phyloP scores from a whole-genome alignment of 2,329 filamentous ascomycete species.

The Fusarium irregulare region DNA sequence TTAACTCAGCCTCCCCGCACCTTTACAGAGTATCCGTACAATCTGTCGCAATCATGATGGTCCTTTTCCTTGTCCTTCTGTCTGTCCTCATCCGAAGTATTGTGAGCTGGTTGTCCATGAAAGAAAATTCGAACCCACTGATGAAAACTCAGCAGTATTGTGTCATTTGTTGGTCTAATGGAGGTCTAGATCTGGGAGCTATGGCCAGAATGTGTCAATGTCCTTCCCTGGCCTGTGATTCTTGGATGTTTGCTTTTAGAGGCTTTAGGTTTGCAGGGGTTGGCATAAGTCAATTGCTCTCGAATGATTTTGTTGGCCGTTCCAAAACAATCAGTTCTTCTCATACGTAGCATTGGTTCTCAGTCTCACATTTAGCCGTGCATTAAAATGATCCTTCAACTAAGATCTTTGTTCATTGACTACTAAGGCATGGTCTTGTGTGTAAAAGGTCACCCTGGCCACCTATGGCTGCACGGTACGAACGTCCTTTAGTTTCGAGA shows the following conservation, averaged over 20 bases:
- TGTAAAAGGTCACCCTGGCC: background rate
- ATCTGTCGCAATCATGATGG: slow-evolving; percentile 1
- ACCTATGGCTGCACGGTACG: background rate
- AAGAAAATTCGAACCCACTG: background rate
- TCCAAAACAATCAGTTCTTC: background rate
- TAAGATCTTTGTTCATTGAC: background rate
- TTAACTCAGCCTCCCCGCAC: slow-evolving; percentile 35
- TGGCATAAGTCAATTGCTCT: background rate
- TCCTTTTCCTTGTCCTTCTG: slow-evolving; percentile 1
- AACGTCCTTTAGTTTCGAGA: background rate
- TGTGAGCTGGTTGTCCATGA: background rate
- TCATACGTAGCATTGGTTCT: background rate
- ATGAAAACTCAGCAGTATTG: background rate
- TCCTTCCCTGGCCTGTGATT: background rate
- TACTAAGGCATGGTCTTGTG: background rate
- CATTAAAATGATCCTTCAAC: background rate
- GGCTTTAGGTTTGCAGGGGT: background rate
- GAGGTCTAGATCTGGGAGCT: background rate
- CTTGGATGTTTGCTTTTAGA: background rate
- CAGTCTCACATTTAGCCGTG: background rate
- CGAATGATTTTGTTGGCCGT: background rate
- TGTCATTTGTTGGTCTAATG: background rate
- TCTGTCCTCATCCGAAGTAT: background rate
- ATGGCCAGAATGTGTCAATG: background rate
- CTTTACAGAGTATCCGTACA: background rate